These are phyloP conservation scores for Coemansia sp. DNA, from an alignment of 371 early-diverging fungal species.

Conservation along the genomic window DNA sequence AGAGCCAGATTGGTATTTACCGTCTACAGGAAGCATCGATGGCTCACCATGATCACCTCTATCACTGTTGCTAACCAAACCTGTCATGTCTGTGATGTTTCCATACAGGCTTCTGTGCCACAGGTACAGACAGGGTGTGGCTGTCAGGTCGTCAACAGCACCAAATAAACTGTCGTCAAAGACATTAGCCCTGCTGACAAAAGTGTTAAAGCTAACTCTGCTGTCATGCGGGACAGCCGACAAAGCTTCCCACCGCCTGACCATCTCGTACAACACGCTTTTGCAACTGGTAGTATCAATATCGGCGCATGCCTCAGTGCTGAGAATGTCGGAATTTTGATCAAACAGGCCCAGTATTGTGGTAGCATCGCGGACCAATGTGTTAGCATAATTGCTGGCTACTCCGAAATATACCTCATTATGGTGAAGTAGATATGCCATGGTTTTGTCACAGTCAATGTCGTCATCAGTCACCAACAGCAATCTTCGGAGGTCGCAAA, in stretches of 20 bases:
- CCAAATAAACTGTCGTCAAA: slow-evolving; percentile 13
- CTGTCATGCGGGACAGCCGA: neutral
- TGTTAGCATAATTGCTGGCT: neutral
- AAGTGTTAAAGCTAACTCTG: neutral
- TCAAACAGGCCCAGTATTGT: slow-evolving; percentile 9
- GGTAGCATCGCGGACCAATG: slow-evolving; percentile 7
- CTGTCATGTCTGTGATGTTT: neutral
- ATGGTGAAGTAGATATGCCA: slow-evolving; percentile 4
- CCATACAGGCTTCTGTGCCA: slow-evolving; percentile 20
- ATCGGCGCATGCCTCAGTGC: neutral
- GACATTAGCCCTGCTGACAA: neutral
- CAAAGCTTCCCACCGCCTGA: slow-evolving; percentile 15
- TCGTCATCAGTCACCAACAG: neutral
- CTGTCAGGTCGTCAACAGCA: neutral
- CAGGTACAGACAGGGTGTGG: slow-evolving; percentile 12
- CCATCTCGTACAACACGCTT: slow-evolving; percentile 5
- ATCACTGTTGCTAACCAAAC: neutral
- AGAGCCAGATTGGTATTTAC: neutral
- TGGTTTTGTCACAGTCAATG: neutral
- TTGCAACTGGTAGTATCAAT: slow-evolving; percentile 2
- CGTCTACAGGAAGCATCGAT: neutral
- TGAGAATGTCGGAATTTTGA: neutral
- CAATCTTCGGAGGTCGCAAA: slow-evolving; percentile 1
- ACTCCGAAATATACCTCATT: slow-evolving; percentile 19
- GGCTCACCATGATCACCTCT: neutral